These are phyloP conservation scores for Poronia punctata DNA, from an alignment of 495 filamentous ascomycete species.

Conservation along the genomic window DNA sequence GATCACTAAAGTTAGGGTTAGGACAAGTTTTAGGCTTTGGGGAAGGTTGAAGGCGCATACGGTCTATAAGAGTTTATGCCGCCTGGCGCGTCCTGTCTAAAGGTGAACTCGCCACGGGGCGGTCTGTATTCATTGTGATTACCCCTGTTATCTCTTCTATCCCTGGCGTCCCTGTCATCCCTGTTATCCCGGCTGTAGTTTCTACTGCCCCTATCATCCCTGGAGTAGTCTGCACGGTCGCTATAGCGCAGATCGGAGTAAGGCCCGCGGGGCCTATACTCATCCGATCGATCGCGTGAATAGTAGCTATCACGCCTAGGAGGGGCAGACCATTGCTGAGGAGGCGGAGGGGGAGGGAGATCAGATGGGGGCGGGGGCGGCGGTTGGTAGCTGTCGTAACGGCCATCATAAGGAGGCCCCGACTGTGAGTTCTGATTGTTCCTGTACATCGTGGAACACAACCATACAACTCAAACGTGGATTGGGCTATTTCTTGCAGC, in stretches of 20 bases:
- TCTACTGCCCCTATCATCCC: too few relatives aligned
- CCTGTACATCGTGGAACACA: constrained; percentile 18
- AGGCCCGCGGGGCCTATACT: constrained; percentile 13
- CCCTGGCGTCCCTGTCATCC: too few relatives aligned
- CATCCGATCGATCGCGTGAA: constrained; percentile 12
- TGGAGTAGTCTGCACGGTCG: too few relatives aligned
- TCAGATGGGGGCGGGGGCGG: constrained; percentile 9
- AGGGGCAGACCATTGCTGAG: constrained; percentile 17
- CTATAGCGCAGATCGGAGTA: constrained; percentile 17
- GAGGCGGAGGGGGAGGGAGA: constrained; percentile 12
- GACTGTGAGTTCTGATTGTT: constrained; percentile 7
- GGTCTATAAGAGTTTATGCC: constrained; percentile 24
- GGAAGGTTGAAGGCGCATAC: constrained; percentile 12
- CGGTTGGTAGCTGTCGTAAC: constrained; percentile 11
- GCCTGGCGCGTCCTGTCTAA: constrained; percentile 33
- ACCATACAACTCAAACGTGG: too few relatives aligned
- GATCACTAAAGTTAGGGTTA: constrained; percentile 8
- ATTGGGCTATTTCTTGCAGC: too few relatives aligned
- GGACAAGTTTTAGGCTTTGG: constrained; percentile 8
- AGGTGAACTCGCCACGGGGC: constrained; percentile 41
- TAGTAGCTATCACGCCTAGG: constrained; percentile 2
- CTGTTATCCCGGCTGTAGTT: too few relatives aligned
- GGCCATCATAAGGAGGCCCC: constrained; percentile 3
- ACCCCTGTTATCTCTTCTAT: too few relatives aligned
- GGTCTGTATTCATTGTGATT: constrained; percentile 15